Conservation (phyloP, 1,284 basidiomycete genomes). For the Ceratobasidium sp. region DNA sequence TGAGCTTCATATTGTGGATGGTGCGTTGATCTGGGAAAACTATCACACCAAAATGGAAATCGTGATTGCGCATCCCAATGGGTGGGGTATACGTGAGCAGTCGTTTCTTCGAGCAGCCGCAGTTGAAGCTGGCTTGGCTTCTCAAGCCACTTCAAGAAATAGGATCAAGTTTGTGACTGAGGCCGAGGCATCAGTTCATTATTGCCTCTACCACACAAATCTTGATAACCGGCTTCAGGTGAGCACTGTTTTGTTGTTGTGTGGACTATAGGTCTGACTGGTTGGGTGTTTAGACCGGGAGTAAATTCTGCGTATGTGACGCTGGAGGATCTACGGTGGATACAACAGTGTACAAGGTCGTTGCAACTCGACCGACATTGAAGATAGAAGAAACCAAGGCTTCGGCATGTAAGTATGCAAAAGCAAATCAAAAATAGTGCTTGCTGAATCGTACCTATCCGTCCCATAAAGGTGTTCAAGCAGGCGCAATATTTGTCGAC, state of each 20-base stretch:
- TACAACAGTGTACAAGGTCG: slow-evolving; percentile 40
- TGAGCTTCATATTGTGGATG: slow-evolving; percentile 21
- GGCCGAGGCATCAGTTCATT: slow-evolving; percentile 44
- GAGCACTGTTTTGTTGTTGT: not conserved
- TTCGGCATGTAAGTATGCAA: slow-evolving; percentile 34
- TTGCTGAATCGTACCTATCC: not conserved
- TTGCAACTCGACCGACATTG: slow-evolving; percentile 15
- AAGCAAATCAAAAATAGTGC: no score
- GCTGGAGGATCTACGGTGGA: slow-evolving; percentile 45
- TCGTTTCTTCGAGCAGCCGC: slow-evolving; percentile 35
- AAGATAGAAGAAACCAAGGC: slow-evolving; percentile 38
- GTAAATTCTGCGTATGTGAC: slow-evolving; percentile 41
- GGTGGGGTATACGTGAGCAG: slow-evolving; percentile 36
- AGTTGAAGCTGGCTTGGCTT: slow-evolving; percentile 14
- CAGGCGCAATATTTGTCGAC: slow-evolving; percentile 37
- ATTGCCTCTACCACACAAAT: slow-evolving; percentile 25
- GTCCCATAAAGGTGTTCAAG: slow-evolving; percentile 24
- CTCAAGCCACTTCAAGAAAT: not conserved
- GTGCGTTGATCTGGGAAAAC: slow-evolving; percentile 3
- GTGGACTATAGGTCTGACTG: not conserved
- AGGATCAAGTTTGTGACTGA: slow-evolving; percentile 41
- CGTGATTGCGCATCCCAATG: slow-evolving; percentile 37
- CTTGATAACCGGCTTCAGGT: slow-evolving; percentile 29
- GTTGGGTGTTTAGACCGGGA: slow-evolving; percentile 18
- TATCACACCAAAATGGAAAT: slow-evolving; percentile 2